Percentiles rank a stretch among this genome's conserved stretches.
phyloP scores from a whole-genome alignment of 1,284 basidiomycete genomes.

The Ceratobasidium sp. region DNA sequence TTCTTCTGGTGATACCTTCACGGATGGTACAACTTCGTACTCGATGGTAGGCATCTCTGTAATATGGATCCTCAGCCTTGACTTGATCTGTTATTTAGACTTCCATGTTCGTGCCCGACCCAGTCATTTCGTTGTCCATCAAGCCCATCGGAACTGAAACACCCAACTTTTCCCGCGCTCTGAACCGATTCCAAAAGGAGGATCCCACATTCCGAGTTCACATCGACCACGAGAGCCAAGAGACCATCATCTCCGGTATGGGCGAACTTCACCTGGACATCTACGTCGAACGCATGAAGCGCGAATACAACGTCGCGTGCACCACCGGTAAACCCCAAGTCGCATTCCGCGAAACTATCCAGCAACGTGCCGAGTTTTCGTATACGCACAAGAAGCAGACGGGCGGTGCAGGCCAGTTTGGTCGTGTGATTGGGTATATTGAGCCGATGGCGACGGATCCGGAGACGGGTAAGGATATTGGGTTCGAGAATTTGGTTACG shows the following conservation, averaged over 20 bases:
- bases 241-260: slow-evolving; percentile 99
- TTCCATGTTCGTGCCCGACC: slow-evolving; percentile 98
- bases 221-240: slow-evolving; percentile 93
- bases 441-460: slow-evolving; percentile 89
- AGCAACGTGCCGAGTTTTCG: slow-evolving; percentile 82
- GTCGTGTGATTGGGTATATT: slow-evolving; percentile 90
- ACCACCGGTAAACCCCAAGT: slow-evolving; percentile 96
- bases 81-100: slow-evolving; percentile 67
- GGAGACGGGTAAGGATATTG: slow-evolving; percentile 87
- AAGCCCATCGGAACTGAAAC: slow-evolving; percentile 93
- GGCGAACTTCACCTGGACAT: slow-evolving; percentile 99
- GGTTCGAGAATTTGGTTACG: slow-evolving; percentile 91
- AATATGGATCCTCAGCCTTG: neutral
- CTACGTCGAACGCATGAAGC: slow-evolving; percentile 98
- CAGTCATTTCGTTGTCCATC: slow-evolving; percentile 96
- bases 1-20: slow-evolving; percentile 98
- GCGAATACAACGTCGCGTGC: slow-evolving; percentile 97
- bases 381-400: slow-evolving; percentile 99
- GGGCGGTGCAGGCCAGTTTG: slow-evolving; percentile 97
- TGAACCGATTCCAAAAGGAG: slow-evolving; percentile 99
- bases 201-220: slow-evolving; percentile 99
- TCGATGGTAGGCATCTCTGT: slow-evolving; percentile 78
- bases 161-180: slow-evolving; percentile 95
- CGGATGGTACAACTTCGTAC: slow-evolving; percentile 86
- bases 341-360: slow-evolving; percentile 96